These are phyloP conservation scores for Thielaviopsis ethacetica DNA, from an alignment of 2,329 filamentous ascomycete species.

Conservation along the genomic window DNA sequence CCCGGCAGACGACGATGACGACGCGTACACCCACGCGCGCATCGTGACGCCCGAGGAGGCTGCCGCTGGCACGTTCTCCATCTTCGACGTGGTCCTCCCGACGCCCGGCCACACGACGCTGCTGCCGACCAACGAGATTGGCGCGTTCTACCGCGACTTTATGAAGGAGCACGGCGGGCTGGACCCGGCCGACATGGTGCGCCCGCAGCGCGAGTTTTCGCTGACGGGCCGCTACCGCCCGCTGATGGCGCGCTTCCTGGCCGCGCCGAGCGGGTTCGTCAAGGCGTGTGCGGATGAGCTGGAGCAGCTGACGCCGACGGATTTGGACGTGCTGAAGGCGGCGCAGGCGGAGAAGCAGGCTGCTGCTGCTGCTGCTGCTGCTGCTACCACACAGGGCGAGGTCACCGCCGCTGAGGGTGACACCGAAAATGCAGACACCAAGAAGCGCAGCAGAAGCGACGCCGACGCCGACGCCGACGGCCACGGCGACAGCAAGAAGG, in stretches of 20 bases:
- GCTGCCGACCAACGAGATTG: slow-evolving; percentile 72
- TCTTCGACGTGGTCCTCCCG: slow-evolving; percentile 82
- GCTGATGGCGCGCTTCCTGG: slow-evolving; percentile 55
- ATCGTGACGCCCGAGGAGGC: slow-evolving; percentile 64
- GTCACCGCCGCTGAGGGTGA: slow-evolving; percentile 3
- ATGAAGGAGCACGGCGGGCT: slow-evolving; percentile 75
- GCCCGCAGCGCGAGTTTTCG: slow-evolving; percentile 73
- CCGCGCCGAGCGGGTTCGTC: slow-evolving; percentile 49
- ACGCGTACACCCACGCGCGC: slow-evolving; percentile 41
- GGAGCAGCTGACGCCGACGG: slow-evolving; percentile 79
- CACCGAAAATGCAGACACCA: background rate
- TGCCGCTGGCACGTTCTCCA: slow-evolving; percentile 54
- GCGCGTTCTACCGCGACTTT: slow-evolving; percentile 69
- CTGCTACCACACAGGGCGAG: slow-evolving; percentile 10
- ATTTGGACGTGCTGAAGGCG: slow-evolving; percentile 51
- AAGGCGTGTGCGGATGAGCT: slow-evolving; percentile 52
- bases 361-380: background rate
- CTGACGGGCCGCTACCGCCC: slow-evolving; percentile 81
- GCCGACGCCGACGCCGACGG: slow-evolving; percentile 12
- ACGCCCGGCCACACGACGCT: slow-evolving; percentile 81
- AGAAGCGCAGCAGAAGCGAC: slow-evolving; percentile 11
- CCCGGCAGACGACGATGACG: slow-evolving; percentile 25
- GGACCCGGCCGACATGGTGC: slow-evolving; percentile 74
- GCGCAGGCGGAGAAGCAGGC: slow-evolving; percentile 19
- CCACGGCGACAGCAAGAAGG: slow-evolving; percentile 15